These are phyloP conservation scores for Fonsecaea erecta DNA, from an alignment of 2,329 filamentous ascomycete species.

Conservation along the genomic window DNA sequence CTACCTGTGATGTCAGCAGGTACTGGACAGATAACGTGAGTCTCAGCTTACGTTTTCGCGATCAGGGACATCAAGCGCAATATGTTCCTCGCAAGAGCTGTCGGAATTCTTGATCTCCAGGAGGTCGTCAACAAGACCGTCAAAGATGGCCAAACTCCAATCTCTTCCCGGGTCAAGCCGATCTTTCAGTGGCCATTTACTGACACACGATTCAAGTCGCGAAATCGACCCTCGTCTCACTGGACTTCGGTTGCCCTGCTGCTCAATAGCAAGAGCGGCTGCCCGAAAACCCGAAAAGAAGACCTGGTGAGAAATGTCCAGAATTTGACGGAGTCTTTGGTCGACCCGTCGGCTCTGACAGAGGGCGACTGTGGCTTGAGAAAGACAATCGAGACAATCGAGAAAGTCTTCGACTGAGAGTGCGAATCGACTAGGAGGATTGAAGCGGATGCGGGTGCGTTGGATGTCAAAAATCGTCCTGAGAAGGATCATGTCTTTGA, in stretches of 20 bases:
- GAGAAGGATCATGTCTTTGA: conserved; percentile 6
- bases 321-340: neutral
- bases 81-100: conserved; percentile 2
- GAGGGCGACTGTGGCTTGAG: neutral
- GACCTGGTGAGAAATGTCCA: neutral
- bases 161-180: neutral
- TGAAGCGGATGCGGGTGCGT: conserved; percentile 3
- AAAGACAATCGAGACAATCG: conserved; percentile 3
- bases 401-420: neutral
- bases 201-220: neutral
- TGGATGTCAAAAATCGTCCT: conserved; percentile 12
- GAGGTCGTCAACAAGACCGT: neutral
- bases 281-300: conserved; percentile 8
- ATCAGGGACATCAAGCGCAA: neutral
- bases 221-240: neutral
- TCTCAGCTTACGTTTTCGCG: neutral
- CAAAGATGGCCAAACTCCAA: conserved; percentile 1
- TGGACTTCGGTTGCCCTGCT: neutral
- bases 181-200: neutral
- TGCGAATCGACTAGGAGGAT: neutral
- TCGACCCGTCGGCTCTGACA: neutral
- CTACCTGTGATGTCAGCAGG: neutral
- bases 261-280: conserved; percentile 5
- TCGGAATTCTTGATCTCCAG: neutral
- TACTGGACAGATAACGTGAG: too few species aligned